These are phyloP conservation scores for Teunomyces barrocoloradensis DNA, from an alignment of 805 yeast genomes.

Conservation along the genomic window DNA sequence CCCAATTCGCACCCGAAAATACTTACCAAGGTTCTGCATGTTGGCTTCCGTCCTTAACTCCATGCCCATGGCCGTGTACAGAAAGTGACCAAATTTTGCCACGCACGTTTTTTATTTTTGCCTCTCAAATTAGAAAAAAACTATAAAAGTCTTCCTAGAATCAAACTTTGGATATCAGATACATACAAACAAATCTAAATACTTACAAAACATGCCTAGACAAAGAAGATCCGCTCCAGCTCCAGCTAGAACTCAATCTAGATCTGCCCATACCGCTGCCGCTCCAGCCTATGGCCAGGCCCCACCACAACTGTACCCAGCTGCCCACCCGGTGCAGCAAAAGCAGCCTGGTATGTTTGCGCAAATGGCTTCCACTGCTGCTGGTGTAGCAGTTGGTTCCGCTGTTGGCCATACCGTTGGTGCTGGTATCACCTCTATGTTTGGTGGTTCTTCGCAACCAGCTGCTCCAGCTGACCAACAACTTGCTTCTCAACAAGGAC, in stretches of 20 bases:
- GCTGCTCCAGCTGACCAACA: constrained; percentile 51
- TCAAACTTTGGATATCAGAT: neutral
- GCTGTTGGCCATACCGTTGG: constrained; percentile 96
- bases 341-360: constrained; percentile 81
- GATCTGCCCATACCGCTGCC: constrained; percentile 79
- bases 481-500: constrained; percentile 35
- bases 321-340: constrained; percentile 52
- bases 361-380: constrained; percentile 98
- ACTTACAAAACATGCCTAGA: constrained; percentile 39
- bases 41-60: neutral
- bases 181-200: neutral
- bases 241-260: constrained; percentile 46
- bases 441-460: constrained; percentile 60
- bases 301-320: constrained; percentile 25
- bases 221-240: constrained; percentile 54
- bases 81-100: constrained; percentile 1
- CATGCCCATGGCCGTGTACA: neutral
- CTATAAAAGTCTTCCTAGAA: constrained; percentile 1
- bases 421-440: constrained; percentile 87
- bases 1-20: neutral
- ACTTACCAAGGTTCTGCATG: neutral
- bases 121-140: neutral
- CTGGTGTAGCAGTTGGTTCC: constrained; percentile 99
- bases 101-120: constrained; percentile 6
- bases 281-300: constrained; percentile 33